phyloP scores from a whole-genome alignment of 371 early-diverging fungal species.

The Mucor circinelloides region DNA sequence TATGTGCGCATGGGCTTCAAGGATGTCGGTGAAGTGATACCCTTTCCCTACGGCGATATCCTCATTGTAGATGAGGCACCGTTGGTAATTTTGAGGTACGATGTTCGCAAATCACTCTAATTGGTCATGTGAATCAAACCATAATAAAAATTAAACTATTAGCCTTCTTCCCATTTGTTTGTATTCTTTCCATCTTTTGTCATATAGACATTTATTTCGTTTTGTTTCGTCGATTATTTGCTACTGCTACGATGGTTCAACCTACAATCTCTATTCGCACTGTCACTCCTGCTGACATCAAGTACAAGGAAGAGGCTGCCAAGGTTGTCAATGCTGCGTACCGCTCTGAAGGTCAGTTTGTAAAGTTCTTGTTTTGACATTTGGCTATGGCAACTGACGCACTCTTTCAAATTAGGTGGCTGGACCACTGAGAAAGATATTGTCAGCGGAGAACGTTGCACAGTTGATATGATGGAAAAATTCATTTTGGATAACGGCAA shows the following conservation, averaged over 20 bases:
- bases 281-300: slow-evolving; percentile 8
- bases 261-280: slow-evolving; percentile 17
- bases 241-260: slow-evolving; percentile 16
- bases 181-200: background rate
- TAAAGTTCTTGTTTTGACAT: background rate
- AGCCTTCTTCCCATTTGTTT: background rate
- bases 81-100: slow-evolving; percentile 1
- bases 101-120: slow-evolving; percentile 6
- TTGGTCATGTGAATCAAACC: background rate
- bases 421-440: slow-evolving; percentile 48
- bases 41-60: slow-evolving; percentile 13
- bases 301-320: slow-evolving; percentile 2
- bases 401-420: slow-evolving; percentile 25
- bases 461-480: slow-evolving; percentile 26
- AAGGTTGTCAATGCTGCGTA: slow-evolving; percentile 24
- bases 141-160: background rate
- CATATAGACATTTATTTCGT: background rate
- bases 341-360: slow-evolving; percentile 17
- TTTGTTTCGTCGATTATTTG: slow-evolving; percentile 1
- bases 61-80: slow-evolving; percentile 13
- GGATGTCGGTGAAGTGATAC: slow-evolving; percentile 42
- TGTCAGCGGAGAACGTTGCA: slow-evolving; percentile 37
- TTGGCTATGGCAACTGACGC: background rate
- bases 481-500: slow-evolving; percentile 25
- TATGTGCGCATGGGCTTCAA: slow-evolving; percentile 51